Evolutionary conservation across 164 flowering plant genomes (phyloP), one percentile per base, ranked within the genome.

Genomic region (Aristolochia fimbriata): DNA sequence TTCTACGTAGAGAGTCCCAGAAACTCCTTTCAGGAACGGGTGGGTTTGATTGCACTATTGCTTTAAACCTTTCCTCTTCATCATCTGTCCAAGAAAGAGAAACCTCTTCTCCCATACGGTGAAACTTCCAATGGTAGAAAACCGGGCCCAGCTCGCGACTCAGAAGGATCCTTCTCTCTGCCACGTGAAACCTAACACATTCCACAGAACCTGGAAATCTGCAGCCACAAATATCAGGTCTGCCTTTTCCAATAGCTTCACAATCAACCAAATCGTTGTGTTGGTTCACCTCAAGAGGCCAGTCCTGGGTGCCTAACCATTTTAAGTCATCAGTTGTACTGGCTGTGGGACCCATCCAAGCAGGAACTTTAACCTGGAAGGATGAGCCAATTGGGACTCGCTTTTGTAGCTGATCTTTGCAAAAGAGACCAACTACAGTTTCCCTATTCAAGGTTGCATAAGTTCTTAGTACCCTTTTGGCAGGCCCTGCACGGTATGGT

Each of bases 21-120:
- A 88, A 85, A 63, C 55, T 54, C 62, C 68, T 75, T 12, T 51
- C 81, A 21, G 33, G 23, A 82, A 74, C 14, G 68, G 62, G 52
- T n/a, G 81, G 78, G 61, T 81, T 82, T 33, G 65, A 68, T 54
- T 51, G 66, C 65, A 83, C 83, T 33, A 77, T 65, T 17, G 51
- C 48, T 33, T 76, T 62, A 50, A 93, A 86, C 56, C 60, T 80
- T 58, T 69, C 70, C 64, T 82, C 73, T 55, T 88, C 97, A 49
- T 74, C 79, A 37, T 45, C 58, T 37, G 80, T 81, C 99, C 97
- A 93, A 31, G 70, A 69, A 19, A 73, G 59, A 15, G 72, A 65
- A 57, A 81, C 88, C 22, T 73, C 77, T 57, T 90, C 99, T 17
- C 99, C 99, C 87, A 90, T 88, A 51, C 53, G 43, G 66, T 86